Conservation (phyloP, 208 protist genomes). For the Trypanosoma melophagium region DNA sequence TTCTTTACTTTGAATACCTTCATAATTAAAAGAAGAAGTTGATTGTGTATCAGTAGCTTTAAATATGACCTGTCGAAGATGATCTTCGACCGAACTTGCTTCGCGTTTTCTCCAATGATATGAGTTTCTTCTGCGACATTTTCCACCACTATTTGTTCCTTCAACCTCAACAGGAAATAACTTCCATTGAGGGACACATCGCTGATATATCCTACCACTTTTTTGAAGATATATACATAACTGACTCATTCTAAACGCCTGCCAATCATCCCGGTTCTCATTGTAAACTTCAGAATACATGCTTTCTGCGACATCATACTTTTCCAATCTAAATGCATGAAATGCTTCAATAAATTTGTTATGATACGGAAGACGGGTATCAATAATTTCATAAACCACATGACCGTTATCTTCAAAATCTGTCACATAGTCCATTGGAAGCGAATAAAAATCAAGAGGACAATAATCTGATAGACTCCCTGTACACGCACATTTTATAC, state of each 20-base stretch:
- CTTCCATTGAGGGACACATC: constrained; percentile 31
- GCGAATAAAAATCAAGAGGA: constrained; percentile 5
- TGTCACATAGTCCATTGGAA: constrained; percentile 27
- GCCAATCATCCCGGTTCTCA: constrained; percentile 12
- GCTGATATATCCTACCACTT: constrained; percentile 11
- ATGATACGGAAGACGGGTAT: background rate
- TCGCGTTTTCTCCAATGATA: constrained; percentile 31
- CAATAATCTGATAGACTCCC: constrained; percentile 14
- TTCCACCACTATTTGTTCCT: background rate
- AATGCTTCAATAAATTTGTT: constrained; percentile 18
- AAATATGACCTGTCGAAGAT: constrained; percentile 23
- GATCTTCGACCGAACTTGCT: constrained; percentile 25
- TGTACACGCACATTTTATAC: constrained; percentile 29
- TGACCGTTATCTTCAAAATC: constrained; percentile 19
- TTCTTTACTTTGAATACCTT: background rate
- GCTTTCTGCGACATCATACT: constrained; percentile 12
- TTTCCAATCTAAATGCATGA: constrained; percentile 12
- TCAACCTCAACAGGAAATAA: constrained; percentile 27
- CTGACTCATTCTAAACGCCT: constrained; percentile 21
- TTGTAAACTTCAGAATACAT: constrained; percentile 18
- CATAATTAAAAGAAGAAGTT: background rate
- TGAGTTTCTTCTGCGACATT: background rate
- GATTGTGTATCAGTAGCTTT: constrained; percentile 1
- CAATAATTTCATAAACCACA: constrained; percentile 25
- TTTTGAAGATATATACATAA: constrained; percentile 25